Evolutionary conservation across 2,329 filamentous ascomycete genomes (phyloP), one percentile per base, ranked within the genome.

Genomic region (Epichloe bromicola): DNA sequence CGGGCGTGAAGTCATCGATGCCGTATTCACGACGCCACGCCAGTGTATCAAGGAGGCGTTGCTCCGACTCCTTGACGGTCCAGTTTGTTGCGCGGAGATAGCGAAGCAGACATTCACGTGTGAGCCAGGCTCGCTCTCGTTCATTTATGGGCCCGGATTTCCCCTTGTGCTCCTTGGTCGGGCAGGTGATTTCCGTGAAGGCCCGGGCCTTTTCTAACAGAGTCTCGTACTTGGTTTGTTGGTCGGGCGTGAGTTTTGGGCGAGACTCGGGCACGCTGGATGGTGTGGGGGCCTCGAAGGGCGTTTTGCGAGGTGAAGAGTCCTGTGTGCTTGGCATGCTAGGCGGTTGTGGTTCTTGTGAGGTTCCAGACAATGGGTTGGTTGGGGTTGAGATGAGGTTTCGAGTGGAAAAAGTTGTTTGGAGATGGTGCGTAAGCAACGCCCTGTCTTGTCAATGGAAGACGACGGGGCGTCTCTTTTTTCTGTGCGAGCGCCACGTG

Each of bases 11-110:
- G 49, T 78, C 82, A 54, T 86, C 80, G 52, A 94, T 75, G 46
- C 88, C 89, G 63, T 95, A 98, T 63, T 95, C 89, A 51, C 91
- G 79, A 45, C 93, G 82, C 93, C 93, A 98, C 54, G 80, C 77
- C 52, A 97, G 70, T 0, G 91, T 96, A 43, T 79, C 79, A 58
- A 84, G 81, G 40, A 97, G 69, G n/a, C 93, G 85, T 64, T 84
- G 85, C 58, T 84, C 77, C 8, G 93, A 82, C 46, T 91, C 82
- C 42, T 80, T 71, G 47, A 85, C 76, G 58, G 83, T 76, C 89
- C 93, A 98, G 69, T 95, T 96, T 38, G 88, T 90, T 19, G 93
- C 93, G 53, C 91, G 85, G 33, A 98, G 82, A 66, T 95, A 98
- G 59, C 93, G 86, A 40, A 96, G 76, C 15, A 98, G 76, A 64